These are phyloP conservation scores for Talaromyces rugulosus DNA, from an alignment of 2,329 filamentous ascomycete genomes.

Conservation along the genomic window DNA sequence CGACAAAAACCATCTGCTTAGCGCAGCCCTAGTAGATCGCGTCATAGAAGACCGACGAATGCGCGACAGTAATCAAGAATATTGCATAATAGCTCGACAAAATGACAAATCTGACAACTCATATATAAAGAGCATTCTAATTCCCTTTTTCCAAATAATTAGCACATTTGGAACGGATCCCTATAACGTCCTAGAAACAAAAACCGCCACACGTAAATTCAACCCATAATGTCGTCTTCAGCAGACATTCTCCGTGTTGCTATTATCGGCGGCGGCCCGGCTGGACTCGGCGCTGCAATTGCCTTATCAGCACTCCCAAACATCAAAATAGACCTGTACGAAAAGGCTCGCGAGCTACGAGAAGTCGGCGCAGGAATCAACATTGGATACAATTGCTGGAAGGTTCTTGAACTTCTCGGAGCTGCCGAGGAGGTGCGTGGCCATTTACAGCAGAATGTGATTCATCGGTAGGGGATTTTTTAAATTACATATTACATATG, in stretches of 20 bases:
- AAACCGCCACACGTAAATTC: not conserved
- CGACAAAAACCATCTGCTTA: too few species aligned
- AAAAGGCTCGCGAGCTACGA: conserved; percentile 6
- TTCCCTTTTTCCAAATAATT: not conserved
- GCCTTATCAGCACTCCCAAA: not conserved
- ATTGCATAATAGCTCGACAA: not conserved
- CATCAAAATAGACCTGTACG: conserved; percentile 4
- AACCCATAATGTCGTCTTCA: not conserved
- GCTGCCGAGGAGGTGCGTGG: conserved; percentile 1
- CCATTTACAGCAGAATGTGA: not conserved
- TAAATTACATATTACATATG: not conserved
- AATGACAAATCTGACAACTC: not conserved
- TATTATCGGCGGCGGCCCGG: conserved; percentile 5
- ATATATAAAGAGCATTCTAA: not conserved
- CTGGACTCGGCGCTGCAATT: conserved; percentile 5
- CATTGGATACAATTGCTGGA: conserved; percentile 7
- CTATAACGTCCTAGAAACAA: not conserved
- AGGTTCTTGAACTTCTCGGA: conserved; percentile 5
- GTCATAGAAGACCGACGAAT: not conserved
- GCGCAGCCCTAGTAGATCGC: not conserved
- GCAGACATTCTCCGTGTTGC: not conserved
- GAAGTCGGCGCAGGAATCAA: conserved; percentile 5
- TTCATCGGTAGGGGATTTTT: not conserved
- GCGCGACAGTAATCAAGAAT: not conserved
- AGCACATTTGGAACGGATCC: not conserved